Conservation (phyloP, 2,329 filamentous ascomycete species). For the Botrytis deweyae region DNA sequence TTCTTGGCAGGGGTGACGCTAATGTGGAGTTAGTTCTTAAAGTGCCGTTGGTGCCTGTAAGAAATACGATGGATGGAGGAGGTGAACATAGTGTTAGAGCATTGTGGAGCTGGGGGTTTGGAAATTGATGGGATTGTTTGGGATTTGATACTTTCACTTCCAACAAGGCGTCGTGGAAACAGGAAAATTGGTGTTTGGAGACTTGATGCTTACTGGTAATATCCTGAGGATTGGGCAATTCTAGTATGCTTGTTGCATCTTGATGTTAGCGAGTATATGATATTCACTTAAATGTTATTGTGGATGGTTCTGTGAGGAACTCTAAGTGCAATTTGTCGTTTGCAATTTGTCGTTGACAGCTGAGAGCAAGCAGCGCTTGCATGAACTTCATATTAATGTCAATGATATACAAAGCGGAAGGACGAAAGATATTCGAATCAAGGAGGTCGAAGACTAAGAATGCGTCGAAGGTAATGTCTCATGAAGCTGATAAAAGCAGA, state of each 20-base stretch:
- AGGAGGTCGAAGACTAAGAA: neutral
- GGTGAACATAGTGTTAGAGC: neutral
- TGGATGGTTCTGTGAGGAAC: neutral
- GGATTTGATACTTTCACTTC: neutral
- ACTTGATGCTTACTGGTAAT: neutral
- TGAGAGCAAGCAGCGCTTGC: neutral
- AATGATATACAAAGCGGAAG: neutral
- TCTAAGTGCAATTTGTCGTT: neutral
- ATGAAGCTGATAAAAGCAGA: neutral
- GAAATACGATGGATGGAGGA: neutral
- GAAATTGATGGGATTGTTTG: neutral
- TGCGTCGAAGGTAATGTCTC: neutral
- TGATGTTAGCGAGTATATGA: neutral
- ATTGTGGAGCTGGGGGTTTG: neutral
- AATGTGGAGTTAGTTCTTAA: neutral
- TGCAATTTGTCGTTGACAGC: neutral
- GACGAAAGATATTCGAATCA: neutral
- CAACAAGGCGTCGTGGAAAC: neutral
- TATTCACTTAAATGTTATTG: rapidly evolving
- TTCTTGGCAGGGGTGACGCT: neutral
- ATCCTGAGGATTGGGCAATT: rapidly evolving
- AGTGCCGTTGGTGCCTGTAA: rapidly evolving
- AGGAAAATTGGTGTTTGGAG: neutral
- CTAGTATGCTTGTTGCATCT: too few relatives aligned
- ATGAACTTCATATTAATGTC: neutral